Base-by-base conservation (phyloP, 2,329 filamentous ascomycete genomes). In the Cytospora piceicola region DNA sequence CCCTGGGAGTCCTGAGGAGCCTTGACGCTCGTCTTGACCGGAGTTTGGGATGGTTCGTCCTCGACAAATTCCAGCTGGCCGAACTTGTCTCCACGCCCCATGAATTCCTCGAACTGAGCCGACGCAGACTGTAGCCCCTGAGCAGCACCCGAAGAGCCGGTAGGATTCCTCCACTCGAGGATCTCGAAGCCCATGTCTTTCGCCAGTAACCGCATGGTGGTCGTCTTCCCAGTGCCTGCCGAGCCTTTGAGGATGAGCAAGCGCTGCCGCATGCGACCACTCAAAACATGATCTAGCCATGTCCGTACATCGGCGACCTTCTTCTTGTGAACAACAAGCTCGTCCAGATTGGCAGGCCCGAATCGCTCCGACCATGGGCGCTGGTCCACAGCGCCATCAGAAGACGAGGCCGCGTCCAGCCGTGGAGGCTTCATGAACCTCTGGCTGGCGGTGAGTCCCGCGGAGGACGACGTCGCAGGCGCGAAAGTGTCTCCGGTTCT, bases 311-410 rank as follows among this genome's bases (percentile, higher is more conserved):
- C 94, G 2, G 87, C 79, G 7, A 98, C 91, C 76, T 99, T 99
- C 72, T 87, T 95, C 80, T 96, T 97, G 77, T 99, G 94, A 22
- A 99, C 94, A 0, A 91, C 94, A 55, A 99, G 81, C 78, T 98
- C 94, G 20, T 93, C 88, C 15, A 97, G 76, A 70, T 85, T 90
- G 3, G 76, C 73, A 0, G 94, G 94, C 2, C 86, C 89, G 76
- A 93, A 98, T 70, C 89, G 87, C 71, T 97, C 94, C 20, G 91
- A 91, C 94, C 94, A 98, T 3, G 94, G 93, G 61, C 90, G 85
- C 58, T 82, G 77, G 70, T 93, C 89, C 42, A 86, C 82, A 15
- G 34, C 39, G 3, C 15, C 57, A 58, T 82, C 79, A 4, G 70
- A 69, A 9, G 71, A 70, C 9, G 72, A 60, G 20, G 71, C 72